Evolutionary conservation across 148 eudicot species (phyloP).

Genomic region (Nepenthes mirabilis): DNA sequence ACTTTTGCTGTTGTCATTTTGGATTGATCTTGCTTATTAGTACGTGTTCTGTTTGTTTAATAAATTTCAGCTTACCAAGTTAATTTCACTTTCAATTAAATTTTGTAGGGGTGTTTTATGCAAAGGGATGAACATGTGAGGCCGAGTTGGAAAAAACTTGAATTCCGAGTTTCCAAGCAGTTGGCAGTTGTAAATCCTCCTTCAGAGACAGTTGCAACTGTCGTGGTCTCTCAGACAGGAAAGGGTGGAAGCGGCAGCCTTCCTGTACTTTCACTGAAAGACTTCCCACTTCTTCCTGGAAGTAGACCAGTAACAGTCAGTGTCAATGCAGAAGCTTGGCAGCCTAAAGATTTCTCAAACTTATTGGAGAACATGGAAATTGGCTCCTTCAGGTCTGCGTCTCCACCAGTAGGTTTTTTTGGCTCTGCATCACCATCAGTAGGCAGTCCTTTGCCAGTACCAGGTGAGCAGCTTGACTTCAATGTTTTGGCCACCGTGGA

Average conservation of each 20-base stretch:
- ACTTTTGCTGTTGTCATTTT: background rate
- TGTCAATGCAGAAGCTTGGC: background rate
- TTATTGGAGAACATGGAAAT: background rate
- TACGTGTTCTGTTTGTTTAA: background rate
- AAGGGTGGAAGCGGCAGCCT: background rate
- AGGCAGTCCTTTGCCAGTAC: background rate
- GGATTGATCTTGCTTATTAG: background rate
- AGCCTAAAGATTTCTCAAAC: background rate
- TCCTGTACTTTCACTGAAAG: background rate
- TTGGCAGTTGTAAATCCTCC: background rate
- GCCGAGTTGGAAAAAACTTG: background rate
- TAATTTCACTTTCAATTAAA: background rate
- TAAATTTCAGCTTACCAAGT: background rate
- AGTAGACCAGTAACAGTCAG: background rate
- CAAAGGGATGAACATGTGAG: background rate
- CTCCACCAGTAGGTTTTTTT: background rate
- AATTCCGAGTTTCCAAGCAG: background rate
- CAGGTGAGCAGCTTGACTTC: background rate
- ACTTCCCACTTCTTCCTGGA: background rate
- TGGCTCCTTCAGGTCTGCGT: background rate
- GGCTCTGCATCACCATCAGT: no score
- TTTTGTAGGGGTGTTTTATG: background rate
- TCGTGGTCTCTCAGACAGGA: background rate
- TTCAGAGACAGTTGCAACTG: background rate
- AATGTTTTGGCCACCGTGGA: background rate